Base-by-base conservation (phyloP, 306 rosid species). In the Cucumis cinereus region DNA sequence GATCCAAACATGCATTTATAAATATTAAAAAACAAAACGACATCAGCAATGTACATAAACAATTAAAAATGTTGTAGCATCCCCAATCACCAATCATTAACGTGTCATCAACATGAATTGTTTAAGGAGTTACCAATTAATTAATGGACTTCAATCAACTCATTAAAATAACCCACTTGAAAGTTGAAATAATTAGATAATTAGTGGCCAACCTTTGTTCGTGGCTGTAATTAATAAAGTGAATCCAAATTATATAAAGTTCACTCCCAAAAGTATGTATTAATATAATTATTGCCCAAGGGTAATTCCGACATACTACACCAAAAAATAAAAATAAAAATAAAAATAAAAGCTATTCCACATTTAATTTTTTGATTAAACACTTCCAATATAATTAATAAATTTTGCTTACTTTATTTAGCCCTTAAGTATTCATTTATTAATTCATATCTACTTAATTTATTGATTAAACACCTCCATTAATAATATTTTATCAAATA, bases 191-290 rank as follows among this genome's bases (percentile, higher is more conserved):
- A 40, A 20, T n/a, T 20, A 40, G 33, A 35, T 36, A 17, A 67
- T 12, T 67, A 40, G 73, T 66, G 73, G 73, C 52, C 73, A 10
- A 66, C 73, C 22, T 38, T 38, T 66, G 73, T 6, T 66, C 10
- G 73, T 40, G 73, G 53, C 72, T 35, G 72, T 36, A 64, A 64
- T 36, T 36, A 64, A 64, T 36, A 36, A 64, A 63, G 71, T 64
- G 28, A 67, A 6, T 67, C 28, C 54, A 16, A 20, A 15, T 20
- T 30, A 66, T 38, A 66, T 41, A 66, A 40, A 64, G 11, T 66
- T 38, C 52, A 38, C 23, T 38, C 49, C 52, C 30, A 4, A 66
- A 4, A 2, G 35, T 30, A 30, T 40, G 19, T 22, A 22, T 40
- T n/a, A 67, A 20, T 40, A 38, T 1, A 66, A 66, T 66, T 38